phyloP scores from a whole-genome alignment of 192 early-diverging fungal species.

The Coemansia biformis region DNA sequence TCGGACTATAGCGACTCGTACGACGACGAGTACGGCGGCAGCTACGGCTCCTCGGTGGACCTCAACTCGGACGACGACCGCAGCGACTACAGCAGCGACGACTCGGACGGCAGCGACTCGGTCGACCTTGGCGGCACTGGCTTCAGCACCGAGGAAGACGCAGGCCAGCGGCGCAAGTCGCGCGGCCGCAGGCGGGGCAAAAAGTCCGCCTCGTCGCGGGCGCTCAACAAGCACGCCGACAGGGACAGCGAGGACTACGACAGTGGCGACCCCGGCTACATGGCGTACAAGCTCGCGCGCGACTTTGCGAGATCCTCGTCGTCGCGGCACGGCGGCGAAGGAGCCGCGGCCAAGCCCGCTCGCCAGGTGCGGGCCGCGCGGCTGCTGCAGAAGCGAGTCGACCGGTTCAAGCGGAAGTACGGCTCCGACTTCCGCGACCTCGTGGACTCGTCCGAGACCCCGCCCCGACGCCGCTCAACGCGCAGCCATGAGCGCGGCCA shows the following conservation, averaged over 20 bases:
- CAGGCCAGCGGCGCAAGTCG: too few relatives aligned
- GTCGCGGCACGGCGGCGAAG: neutral
- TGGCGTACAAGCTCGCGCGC: conserved; percentile 11
- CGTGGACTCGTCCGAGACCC: neutral
- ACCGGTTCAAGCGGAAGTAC: conserved; percentile 35
- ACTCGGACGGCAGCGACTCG: neutral
- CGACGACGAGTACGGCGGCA: neutral
- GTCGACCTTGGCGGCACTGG: too few relatives aligned
- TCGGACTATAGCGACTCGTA: neutral
- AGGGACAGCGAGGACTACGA: neutral
- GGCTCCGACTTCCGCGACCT: conserved; percentile 20
- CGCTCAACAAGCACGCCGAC: neutral
- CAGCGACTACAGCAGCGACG: neutral
- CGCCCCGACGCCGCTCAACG: too few relatives aligned
- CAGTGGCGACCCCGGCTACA: conserved; percentile 6
- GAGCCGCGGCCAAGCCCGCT: conserved; percentile 13
- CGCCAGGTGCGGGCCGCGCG: conserved; percentile 24
- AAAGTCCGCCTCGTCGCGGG: neutral
- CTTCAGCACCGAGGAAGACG: too few relatives aligned
- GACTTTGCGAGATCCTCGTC: neutral
- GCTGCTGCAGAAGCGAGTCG: conserved; percentile 31
- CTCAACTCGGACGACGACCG: neutral
- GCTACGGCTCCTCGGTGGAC: conserved; percentile 2
- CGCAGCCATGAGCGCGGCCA: too few relatives aligned
- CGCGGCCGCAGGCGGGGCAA: too few relatives aligned